Conservation (phyloP, 1,284 basidiomycete genomes). For the Gymnopus androsaceus region DNA sequence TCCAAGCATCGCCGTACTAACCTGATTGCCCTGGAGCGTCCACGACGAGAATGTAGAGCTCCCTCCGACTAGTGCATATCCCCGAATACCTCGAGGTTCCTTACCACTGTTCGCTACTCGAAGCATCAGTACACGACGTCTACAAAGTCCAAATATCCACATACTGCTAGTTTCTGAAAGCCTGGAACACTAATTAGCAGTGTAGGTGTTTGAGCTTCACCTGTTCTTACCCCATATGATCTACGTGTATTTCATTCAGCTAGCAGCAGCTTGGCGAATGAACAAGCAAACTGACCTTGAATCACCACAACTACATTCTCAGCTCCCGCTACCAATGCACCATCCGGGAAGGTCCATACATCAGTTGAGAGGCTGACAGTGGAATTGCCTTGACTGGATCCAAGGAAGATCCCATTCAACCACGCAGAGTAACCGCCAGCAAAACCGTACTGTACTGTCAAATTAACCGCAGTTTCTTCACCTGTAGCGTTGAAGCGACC, state of each 20-base stretch:
- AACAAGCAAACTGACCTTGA: constrained; percentile 40
- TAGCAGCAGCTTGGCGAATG: not conserved
- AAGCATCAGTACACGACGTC: not conserved
- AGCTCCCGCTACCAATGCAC: constrained; percentile 33
- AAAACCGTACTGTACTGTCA: constrained; percentile 50
- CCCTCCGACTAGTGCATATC: constrained; percentile 44
- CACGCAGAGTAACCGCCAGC: constrained; percentile 53
- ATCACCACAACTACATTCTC: constrained; percentile 52
- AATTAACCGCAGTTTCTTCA: constrained; percentile 41
- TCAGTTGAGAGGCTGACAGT: constrained; percentile 43
- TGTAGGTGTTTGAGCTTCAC: not conserved
- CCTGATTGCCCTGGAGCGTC: constrained; percentile 57
- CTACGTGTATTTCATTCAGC: too few species aligned
- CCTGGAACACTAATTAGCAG: constrained; percentile 26
- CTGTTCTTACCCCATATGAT: constrained; percentile 16
- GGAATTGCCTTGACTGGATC: constrained; percentile 45
- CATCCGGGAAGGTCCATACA: constrained; percentile 41
- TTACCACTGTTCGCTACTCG: constrained; percentile 51
- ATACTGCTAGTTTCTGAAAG: constrained; percentile 49
- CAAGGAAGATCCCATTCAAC: constrained; percentile 53
- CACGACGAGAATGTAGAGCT: constrained; percentile 43
- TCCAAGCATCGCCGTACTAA: constrained; percentile 18
- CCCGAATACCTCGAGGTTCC: constrained; percentile 55
- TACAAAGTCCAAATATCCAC: not conserved
- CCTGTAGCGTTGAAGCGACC: constrained; percentile 52